phyloP scores from a whole-genome alignment of 108 stramenopile genomes.

The Craspedostauros australis region DNA sequence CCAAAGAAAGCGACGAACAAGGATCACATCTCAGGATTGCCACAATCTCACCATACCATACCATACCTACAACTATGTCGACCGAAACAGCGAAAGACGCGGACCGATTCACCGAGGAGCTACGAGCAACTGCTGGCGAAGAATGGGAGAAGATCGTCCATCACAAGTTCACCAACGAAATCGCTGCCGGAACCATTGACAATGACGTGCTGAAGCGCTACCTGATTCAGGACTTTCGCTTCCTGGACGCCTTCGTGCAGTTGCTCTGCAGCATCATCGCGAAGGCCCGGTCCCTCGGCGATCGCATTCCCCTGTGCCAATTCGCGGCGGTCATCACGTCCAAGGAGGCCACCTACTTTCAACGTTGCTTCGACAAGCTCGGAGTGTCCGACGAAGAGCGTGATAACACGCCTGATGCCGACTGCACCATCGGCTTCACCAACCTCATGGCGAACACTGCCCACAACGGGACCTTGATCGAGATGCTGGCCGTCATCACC shows the following conservation, averaged over 20 bases:
- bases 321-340: slow-evolving; percentile 61
- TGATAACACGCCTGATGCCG: slow-evolving; percentile 30
- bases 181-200: slow-evolving; percentile 34
- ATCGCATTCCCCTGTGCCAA: slow-evolving; percentile 62
- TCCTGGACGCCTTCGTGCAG: slow-evolving; percentile 57
- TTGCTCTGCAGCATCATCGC: slow-evolving; percentile 48
- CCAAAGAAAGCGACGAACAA: too few relatives aligned
- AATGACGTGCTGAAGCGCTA: slow-evolving; percentile 36
- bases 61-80: too few relatives aligned
- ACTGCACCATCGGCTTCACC: slow-evolving; percentile 31
- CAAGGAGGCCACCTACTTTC: slow-evolving; percentile 67
- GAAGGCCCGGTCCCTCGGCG: slow-evolving; percentile 34
- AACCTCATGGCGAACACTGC: slow-evolving; percentile 45
- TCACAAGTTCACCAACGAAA: slow-evolving; percentile 12
- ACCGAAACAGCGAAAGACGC: too few relatives aligned
- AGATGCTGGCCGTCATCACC: slow-evolving; percentile 61
- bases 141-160: too few relatives aligned
- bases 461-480: slow-evolving; percentile 34
- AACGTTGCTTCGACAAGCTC: slow-evolving; percentile 42
- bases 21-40: too few relatives aligned
- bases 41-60: too few relatives aligned
- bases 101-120: too few relatives aligned
- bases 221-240: slow-evolving; percentile 63
- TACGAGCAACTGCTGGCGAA: too few relatives aligned
- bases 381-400: slow-evolving; percentile 29